Conservation (phyloP, 1,139 yeast genomes). For the Geotrichum restrictum region DNA sequence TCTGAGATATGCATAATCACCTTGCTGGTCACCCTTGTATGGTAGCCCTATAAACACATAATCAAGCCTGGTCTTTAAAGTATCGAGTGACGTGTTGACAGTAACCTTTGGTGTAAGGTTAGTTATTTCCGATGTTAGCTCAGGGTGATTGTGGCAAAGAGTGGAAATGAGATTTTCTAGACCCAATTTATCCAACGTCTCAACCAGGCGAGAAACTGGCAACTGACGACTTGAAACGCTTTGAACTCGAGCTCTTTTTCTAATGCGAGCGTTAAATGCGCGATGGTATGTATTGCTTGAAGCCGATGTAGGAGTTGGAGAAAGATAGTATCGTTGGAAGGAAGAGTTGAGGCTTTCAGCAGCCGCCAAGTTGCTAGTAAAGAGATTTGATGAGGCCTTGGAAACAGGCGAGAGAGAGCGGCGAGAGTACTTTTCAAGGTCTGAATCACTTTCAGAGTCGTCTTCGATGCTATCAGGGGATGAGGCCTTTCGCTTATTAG, state of each 20-base stretch:
- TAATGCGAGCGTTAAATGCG: conserved; percentile 4
- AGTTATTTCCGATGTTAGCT: conserved; percentile 51
- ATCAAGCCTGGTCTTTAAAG: conserved; percentile 50
- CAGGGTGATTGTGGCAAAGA: conserved; percentile 60
- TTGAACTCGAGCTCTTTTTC: conserved; percentile 15
- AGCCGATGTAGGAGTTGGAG: not conserved
- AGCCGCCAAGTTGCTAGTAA: conserved; percentile 1
- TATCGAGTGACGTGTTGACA: conserved; percentile 49
- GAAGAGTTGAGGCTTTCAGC: conserved; percentile 2
- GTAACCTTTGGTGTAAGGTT: conserved; percentile 58
- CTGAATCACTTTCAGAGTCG: not conserved
- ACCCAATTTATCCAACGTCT: conserved; percentile 57
- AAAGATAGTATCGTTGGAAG: conserved; percentile 2
- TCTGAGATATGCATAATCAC: conserved; percentile 85
- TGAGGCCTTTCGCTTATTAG: not conserved
- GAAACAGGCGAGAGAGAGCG: conserved; percentile 1
- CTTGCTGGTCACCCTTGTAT: conserved; percentile 64
- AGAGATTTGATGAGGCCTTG: not conserved
- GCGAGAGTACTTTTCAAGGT: conserved; percentile 5
- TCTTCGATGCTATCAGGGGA: not conserved
- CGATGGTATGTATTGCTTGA: not conserved
- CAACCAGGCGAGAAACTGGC: conserved; percentile 60
- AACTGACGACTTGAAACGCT: conserved; percentile 40
- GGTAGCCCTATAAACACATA: conserved; percentile 55
- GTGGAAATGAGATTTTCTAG: conserved; percentile 52